Evolutionary conservation across 129 eudicot genomes (phyloP).

Genomic region (Kitagawia praeruptora): DNA sequence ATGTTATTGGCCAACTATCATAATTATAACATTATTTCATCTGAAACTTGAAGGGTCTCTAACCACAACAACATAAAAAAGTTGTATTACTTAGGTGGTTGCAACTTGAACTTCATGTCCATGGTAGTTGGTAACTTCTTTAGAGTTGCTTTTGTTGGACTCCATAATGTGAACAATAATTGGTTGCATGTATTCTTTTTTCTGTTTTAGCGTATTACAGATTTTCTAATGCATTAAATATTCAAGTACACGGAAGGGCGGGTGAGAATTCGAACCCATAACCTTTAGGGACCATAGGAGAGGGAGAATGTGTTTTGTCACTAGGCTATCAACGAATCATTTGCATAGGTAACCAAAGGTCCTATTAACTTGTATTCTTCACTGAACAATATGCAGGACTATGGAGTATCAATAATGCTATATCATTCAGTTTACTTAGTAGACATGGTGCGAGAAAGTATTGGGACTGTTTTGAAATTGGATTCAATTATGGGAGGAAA

Average conservation of each 20-base stretch:
- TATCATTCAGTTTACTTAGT: slow-evolving; percentile 66
- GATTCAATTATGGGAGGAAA: slow-evolving; percentile 28
- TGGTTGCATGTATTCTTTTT: background rate
- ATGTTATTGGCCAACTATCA: background rate
- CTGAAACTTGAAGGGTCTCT: background rate
- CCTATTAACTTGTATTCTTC: background rate
- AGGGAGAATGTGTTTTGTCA: background rate
- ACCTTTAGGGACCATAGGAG: background rate
- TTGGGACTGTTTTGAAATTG: slow-evolving; percentile 36
- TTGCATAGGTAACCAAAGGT: background rate
- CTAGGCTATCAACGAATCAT: background rate
- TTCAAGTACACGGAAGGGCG: background rate
- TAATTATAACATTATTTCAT: background rate
- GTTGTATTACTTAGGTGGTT: background rate
- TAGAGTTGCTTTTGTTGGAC: slow-evolving; percentile 1
- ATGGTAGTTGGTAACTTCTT: background rate
- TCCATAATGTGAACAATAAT: background rate
- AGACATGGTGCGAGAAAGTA: slow-evolving; percentile 30
- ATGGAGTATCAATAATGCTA: slow-evolving; percentile 50
- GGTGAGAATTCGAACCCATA: background rate
- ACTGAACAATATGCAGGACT: slow-evolving; percentile 44
- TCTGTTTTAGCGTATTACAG: background rate
- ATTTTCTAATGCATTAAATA: background rate
- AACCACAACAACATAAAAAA: background rate
- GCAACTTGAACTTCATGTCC: background rate